Evolutionary conservation across 2,329 filamentous ascomycete species (phyloP), one percentile per base, ranked within the genome.

Genomic region (Fonsecaea multimorphosa): DNA sequence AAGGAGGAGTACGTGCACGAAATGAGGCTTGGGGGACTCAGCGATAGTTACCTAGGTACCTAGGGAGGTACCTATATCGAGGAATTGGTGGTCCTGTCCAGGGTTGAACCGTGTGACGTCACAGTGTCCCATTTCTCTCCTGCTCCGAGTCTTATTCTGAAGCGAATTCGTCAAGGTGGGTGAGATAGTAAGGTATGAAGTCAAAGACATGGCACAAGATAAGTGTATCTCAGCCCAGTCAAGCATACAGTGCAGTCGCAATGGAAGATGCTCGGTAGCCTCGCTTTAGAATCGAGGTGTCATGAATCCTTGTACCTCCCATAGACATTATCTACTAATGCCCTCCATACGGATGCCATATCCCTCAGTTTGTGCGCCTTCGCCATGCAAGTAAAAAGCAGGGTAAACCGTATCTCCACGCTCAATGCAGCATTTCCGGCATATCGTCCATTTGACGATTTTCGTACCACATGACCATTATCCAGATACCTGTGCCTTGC

Each of bases 401-500:
- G 22, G 14, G 8, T 4, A 27, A 49, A 12, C 44, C 44, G 27
- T 49, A 24, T 14, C 19, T 49, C 44, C 44, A 49, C 27, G 44
- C 9, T 27, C 44, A n/a, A 27, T 49, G n/a, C 14, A 3, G 44
- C 22, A 49, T 49, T 27, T 5, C 22, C 19, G n/a, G 44, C 19
- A 14, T 27, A 14, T 27, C 22, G 19, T 16, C 46, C 8, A 12
- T 38, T 24, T 53, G 29, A 34, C 16, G 27, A n/a, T 27, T 11
- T 8, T 19, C 40, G n/a, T 16, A 19, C 16, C 38, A 19, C 34
- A 16, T 34, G 22, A 24, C 61, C 53, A 58, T 55, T 34, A 54
- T 22, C 56, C 36, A 27, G 32, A 53, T 32, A 40, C 34, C 14
- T 64, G 65, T 9, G 61, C 61, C 61, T 67, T 64, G 22, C 61